phyloP scores from a whole-genome alignment of 306 rosid genomes.

The Rosa lucieae region DNA sequence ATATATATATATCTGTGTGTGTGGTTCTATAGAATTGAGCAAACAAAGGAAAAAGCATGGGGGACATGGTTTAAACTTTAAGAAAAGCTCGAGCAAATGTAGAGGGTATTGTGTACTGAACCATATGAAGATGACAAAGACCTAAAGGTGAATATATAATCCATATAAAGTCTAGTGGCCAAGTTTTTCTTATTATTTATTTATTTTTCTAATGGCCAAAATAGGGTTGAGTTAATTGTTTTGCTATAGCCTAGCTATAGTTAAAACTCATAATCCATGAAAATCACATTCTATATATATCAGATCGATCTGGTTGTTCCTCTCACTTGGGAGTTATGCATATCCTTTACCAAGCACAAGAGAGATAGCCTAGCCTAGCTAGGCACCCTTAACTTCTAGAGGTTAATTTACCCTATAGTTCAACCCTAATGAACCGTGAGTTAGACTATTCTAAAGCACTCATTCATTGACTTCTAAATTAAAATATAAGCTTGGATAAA shows the following conservation, averaged over 20 bases:
- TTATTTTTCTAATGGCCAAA: background rate
- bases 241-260: too few relatives aligned
- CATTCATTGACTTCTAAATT: constrained; percentile 17
- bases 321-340: constrained; percentile 4
- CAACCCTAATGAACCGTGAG: background rate
- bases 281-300: too few relatives aligned
- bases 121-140: background rate
- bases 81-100: background rate
- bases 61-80: background rate
- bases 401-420: background rate
- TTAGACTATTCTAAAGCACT: background rate
- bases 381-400: background rate
- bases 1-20: too few relatives aligned
- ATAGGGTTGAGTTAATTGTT: background rate
- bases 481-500: background rate
- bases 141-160: background rate
- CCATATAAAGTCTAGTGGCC: constrained; percentile 1
- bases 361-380: background rate
- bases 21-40: background rate
- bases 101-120: constrained; percentile 2
- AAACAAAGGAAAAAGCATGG: background rate
- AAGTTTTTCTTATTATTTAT: background rate
- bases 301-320: background rate
- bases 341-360: background rate
- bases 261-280: background rate